phyloP scores from a whole-genome alignment of 1,284 basidiomycete genomes.

The Boletus semigastroideus region DNA sequence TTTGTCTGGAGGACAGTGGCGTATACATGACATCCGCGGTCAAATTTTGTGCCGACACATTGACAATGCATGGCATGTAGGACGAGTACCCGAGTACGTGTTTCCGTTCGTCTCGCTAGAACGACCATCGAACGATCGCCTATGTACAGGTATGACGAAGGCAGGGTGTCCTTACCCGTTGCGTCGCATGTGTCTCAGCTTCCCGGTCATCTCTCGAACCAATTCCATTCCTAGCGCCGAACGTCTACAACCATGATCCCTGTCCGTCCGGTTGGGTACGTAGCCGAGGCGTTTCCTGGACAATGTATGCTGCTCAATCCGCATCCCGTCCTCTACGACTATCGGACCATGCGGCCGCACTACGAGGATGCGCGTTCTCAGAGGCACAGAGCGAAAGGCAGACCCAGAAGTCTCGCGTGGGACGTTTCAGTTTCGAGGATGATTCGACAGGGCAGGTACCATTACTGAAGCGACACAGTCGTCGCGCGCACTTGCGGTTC shows the following conservation, averaged over 20 bases:
- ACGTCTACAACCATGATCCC: constrained; percentile 68
- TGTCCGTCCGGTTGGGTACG: constrained; percentile 77
- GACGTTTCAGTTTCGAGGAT: too few species aligned
- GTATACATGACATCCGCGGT: constrained; percentile 65
- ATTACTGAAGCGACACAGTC: too few species aligned
- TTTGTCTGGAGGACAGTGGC: constrained; percentile 64
- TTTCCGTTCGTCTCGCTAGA: background rate
- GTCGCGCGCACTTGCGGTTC: too few species aligned
- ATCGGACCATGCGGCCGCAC: constrained; percentile 62
- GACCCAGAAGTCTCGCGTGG: too few species aligned
- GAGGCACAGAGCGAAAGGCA: too few species aligned
- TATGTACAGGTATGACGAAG: constrained; percentile 75
- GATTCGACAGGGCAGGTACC: too few species aligned
- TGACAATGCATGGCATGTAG: constrained; percentile 76
- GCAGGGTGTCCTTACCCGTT: constrained; percentile 72
- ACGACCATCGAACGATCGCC: constrained; percentile 3
- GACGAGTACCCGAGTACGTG: constrained; percentile 77
- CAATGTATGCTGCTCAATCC: constrained; percentile 60
- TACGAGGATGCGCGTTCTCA: too few species aligned
- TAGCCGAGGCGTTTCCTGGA: constrained; percentile 62
- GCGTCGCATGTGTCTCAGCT: constrained; percentile 55
- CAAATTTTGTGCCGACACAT: constrained; percentile 75
- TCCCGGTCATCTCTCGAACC: constrained; percentile 54
- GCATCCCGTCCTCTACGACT: constrained; percentile 69
- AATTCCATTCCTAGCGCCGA: constrained; percentile 65